A percentile compares a stretch with the other conserved stretches of the same genome.
Conservation (phyloP, 164 flowering plant genomes). For the Kalanchoe fedtschenkoi region DNA sequence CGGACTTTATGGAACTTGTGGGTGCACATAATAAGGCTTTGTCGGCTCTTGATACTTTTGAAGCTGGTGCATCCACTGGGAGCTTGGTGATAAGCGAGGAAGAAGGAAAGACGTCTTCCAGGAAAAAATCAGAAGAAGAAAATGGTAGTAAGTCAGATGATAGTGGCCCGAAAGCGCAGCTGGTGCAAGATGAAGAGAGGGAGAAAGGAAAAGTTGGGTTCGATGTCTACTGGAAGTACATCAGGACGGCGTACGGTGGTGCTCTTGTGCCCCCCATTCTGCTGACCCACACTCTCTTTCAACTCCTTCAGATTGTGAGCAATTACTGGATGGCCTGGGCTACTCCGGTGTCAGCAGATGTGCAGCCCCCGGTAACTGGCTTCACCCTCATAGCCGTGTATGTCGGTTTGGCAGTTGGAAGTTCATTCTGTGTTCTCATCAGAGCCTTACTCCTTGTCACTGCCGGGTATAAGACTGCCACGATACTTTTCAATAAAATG, state of each 20-base stretch:
- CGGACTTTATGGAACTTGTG: constrained; percentile 83
- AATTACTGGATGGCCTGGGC: constrained; percentile 99
- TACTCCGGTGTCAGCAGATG: constrained; percentile 53
- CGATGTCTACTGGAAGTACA: constrained; percentile 69
- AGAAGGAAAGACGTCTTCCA: neutral
- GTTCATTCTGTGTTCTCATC: constrained; percentile 50
- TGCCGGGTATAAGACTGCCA: constrained; percentile 67
- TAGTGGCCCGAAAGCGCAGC: constrained; percentile 37
- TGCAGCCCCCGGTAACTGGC: constrained; percentile 29
- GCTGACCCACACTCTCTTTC: constrained; percentile 46
- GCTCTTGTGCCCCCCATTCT: constrained; percentile 64
- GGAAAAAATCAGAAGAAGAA: constrained; percentile 17
- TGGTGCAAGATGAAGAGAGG: constrained; percentile 91
- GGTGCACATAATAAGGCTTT: constrained; percentile 75
- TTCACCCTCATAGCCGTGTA: constrained; percentile 48
- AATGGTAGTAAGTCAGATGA: constrained; percentile 29
- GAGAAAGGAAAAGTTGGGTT: constrained; percentile 81
- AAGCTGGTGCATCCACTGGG: constrained; percentile 11
- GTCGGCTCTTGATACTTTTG: constrained; percentile 38
- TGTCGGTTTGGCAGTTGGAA: constrained; percentile 52
- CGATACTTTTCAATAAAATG: constrained; percentile 66
- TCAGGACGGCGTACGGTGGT: constrained; percentile 66
- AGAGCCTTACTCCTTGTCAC: constrained; percentile 44
- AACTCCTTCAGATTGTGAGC: constrained; percentile 74
- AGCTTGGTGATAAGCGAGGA: constrained; percentile 10